A percentile compares a stretch with the other conserved stretches of the same genome.
phyloP scores from a whole-genome alignment of 2,329 filamentous ascomycete genomes.

The Botrytis deweyae region DNA sequence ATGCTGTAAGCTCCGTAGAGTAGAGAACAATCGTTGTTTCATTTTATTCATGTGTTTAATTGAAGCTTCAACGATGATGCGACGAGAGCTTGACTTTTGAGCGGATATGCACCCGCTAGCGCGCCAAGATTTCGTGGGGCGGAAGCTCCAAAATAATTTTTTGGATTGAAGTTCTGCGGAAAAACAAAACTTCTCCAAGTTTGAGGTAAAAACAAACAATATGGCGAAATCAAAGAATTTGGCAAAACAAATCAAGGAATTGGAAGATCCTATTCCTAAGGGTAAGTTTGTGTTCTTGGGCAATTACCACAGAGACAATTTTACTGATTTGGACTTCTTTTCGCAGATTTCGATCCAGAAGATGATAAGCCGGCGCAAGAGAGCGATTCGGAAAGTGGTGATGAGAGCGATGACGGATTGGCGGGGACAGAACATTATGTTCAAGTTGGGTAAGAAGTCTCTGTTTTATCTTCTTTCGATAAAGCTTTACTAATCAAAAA shows the following conservation, averaged over 20 bases:
- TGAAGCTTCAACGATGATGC: constrained; percentile 24
- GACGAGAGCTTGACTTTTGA: constrained; percentile 16
- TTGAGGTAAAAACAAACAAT: constrained; percentile 23
- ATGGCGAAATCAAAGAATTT: constrained; percentile 53
- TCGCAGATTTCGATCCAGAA: constrained; percentile 44
- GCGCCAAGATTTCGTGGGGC: constrained; percentile 34
- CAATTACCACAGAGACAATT: not conserved
- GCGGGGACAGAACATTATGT: constrained; percentile 85
- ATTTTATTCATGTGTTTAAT: constrained; percentile 29
- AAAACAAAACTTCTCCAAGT: constrained; percentile 28
- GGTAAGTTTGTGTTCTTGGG: constrained; percentile 46
- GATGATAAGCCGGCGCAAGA: constrained; percentile 34
- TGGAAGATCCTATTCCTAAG: constrained; percentile 56
- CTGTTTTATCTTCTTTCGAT: not conserved
- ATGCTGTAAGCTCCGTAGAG: constrained; percentile 58
- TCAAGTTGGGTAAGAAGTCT: constrained; percentile 59
- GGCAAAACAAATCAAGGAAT: constrained; percentile 60
- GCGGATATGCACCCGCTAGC: constrained; percentile 32
- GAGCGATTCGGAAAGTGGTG: constrained; percentile 45
- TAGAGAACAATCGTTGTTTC: constrained; percentile 54
- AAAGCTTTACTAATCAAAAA: constrained; percentile 21
- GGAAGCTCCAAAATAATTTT: constrained; percentile 24
- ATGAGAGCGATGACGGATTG: constrained; percentile 52
- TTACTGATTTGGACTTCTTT: constrained; percentile 24
- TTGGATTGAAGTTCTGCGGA: constrained; percentile 17